A percentile compares a stretch with the other conserved stretches of the same genome.
Evolutionary conservation across 192 early-diverging fungal species (phyloP).

Genomic region (Entomortierella chlamydospora): DNA sequence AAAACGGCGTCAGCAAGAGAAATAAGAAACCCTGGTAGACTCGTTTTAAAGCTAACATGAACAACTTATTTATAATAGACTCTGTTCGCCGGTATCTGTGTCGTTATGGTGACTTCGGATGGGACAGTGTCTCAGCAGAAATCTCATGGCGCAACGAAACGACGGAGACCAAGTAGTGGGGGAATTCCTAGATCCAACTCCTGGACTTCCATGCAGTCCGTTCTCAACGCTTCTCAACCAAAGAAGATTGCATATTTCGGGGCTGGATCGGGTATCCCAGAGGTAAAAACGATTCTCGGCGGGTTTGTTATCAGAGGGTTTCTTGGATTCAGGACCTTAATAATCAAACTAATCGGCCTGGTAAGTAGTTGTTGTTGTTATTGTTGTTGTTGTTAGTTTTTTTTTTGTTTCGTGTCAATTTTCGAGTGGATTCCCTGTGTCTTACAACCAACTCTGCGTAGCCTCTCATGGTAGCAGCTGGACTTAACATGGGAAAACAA

Average conservation of each 20-base stretch:
- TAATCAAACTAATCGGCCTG: conserved; percentile 93
- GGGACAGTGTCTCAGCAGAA: conserved; percentile 49
- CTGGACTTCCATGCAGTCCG: conserved; percentile 19
- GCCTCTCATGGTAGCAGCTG: conserved; percentile 86
- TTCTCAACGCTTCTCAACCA: conserved; percentile 27
- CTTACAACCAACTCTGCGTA: too few relatives aligned
- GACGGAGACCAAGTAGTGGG: conserved; percentile 52
- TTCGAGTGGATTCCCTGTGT: too few relatives aligned
- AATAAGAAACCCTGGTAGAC: background rate
- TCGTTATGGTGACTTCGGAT: conserved; percentile 50
- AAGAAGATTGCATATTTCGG: conserved; percentile 53
- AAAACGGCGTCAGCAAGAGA: background rate
- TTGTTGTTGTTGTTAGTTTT: background rate
- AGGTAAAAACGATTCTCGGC: conserved; percentile 95
- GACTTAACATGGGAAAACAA: conserved; percentile 93
- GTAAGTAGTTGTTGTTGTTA: conserved; percentile 70
- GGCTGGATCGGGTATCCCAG: conserved; percentile 92
- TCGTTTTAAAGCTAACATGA: background rate
- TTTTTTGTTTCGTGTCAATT: too few relatives aligned
- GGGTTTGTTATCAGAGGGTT: conserved; percentile 96
- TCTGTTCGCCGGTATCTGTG: conserved; percentile 48
- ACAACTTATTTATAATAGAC: too few relatives aligned
- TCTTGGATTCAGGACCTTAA: conserved; percentile 90
- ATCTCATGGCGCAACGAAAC: conserved; percentile 46
- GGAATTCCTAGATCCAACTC: conserved; percentile 67